A percentile compares a stretch with the other conserved stretches of the same genome.
These are phyloP conservation scores for Geosmithia morbida DNA, from an alignment of 2,329 filamentous ascomycete genomes.

Conservation along the genomic window DNA sequence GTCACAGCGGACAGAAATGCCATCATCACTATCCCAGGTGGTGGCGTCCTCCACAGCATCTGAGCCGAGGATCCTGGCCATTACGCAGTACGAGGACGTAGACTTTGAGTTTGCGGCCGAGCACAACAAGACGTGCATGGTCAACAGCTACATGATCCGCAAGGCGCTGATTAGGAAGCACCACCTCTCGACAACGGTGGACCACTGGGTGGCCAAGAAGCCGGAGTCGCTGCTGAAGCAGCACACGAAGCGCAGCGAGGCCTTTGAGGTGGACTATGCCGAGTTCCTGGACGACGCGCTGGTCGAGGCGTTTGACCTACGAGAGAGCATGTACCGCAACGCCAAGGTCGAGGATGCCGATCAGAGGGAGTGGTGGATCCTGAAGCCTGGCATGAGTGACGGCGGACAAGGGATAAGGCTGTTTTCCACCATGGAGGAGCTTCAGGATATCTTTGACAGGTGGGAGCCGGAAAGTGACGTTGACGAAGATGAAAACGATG, in stretches of 20 bases:
- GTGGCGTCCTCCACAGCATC: slow-evolving; percentile 18
- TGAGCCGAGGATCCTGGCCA: slow-evolving; percentile 50
- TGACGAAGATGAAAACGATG: slow-evolving; percentile 47
- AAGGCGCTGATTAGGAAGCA: slow-evolving; percentile 96
- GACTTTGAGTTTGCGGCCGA: slow-evolving; percentile 64
- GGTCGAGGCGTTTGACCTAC: slow-evolving; percentile 76
- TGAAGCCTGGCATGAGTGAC: slow-evolving; percentile 97
- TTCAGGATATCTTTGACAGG: slow-evolving; percentile 78
- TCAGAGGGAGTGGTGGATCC: slow-evolving; percentile 81
- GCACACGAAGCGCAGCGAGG: slow-evolving; percentile 65
- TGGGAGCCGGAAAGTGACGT: slow-evolving; percentile 65
- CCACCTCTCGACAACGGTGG: slow-evolving; percentile 71
- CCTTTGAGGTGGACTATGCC: slow-evolving; percentile 91
- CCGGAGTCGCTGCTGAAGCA: slow-evolving; percentile 52
- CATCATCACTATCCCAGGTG: not conserved
- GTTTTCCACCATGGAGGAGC: slow-evolving; percentile 71
- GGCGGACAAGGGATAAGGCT: slow-evolving; percentile 84
- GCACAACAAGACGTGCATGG: slow-evolving; percentile 46
- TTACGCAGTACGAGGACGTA: slow-evolving; percentile 73
- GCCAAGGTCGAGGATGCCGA: slow-evolving; percentile 7
- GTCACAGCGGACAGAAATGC: not conserved
- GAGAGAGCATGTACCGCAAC: slow-evolving; percentile 52
- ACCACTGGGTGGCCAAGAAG: slow-evolving; percentile 76
- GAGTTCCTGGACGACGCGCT: slow-evolving; percentile 93
- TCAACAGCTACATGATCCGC: slow-evolving; percentile 88